A percentile compares a stretch with the other conserved stretches of the same genome.
Evolutionary conservation across 768 basidiomycete species (phyloP).

Genomic region (Hypholoma sublateritium): DNA sequence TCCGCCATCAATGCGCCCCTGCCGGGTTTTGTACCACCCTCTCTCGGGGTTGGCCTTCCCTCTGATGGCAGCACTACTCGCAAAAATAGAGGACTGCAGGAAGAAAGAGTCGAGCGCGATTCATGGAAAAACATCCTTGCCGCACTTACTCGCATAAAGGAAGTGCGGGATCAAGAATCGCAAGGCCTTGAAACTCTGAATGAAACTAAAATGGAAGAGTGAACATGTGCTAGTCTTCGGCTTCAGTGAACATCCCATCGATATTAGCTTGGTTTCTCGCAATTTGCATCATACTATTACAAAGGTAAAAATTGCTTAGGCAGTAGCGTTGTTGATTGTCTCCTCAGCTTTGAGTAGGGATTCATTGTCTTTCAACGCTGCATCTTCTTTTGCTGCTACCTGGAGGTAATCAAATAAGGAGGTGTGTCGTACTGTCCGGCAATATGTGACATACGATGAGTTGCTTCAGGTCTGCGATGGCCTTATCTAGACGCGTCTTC

Average conservation of each 20-base stretch:
- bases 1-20: constrained; percentile 85
- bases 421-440: not conserved
- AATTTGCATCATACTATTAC: not conserved
- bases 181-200: constrained; percentile 13
- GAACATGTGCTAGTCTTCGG: not conserved
- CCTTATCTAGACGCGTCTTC: constrained; percentile 56
- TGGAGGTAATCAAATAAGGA: constrained; percentile 10
- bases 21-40: constrained; percentile 70
- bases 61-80: constrained; percentile 31
- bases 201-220: constrained; percentile 20
- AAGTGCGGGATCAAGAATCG: constrained; percentile 28
- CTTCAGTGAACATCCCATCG: not conserved
- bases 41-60: constrained; percentile 76
- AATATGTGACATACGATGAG: constrained; percentile 57
- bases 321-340: constrained; percentile 46
- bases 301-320: constrained; percentile 28
- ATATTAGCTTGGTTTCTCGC: not conserved
- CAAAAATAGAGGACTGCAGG: constrained; percentile 67
- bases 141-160: constrained; percentile 65
- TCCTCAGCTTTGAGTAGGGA: constrained; percentile 59
- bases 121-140: constrained; percentile 77
- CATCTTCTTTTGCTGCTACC: constrained; percentile 40
- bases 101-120: constrained; percentile 72
- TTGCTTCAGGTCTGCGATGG: constrained; percentile 60
- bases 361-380: constrained; percentile 38